Conservation (phyloP, 805 yeast genomes). For the Schwanniomyces yamadae region DNA sequence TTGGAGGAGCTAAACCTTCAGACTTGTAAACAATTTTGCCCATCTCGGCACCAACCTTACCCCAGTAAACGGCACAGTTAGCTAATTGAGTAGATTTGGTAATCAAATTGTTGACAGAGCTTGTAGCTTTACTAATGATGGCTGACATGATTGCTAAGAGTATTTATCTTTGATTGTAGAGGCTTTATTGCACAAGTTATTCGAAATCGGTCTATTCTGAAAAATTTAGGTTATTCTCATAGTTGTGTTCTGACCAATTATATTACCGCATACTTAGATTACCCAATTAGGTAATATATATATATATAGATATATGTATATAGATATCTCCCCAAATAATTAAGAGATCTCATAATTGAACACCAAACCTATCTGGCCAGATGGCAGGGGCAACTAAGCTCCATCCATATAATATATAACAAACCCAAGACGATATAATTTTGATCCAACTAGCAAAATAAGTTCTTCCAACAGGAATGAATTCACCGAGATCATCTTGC, state of each 20-base stretch:
- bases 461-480: conserved; percentile 95
- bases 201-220: conserved; percentile 3
- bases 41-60: conserved; percentile 62
- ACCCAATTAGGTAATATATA: conserved; percentile 18
- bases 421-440: conserved; percentile 87
- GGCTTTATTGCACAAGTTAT: no score
- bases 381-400: conserved; percentile 85
- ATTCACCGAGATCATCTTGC: conserved; percentile 79
- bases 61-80: conserved; percentile 76
- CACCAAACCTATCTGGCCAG: conserved; percentile 83
- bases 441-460: conserved; percentile 95
- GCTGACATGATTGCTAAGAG: conserved; percentile 40
- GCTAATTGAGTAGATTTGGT: conserved; percentile 38
- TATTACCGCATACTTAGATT: conserved; percentile 15
- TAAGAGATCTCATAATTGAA: conserved; percentile 17
- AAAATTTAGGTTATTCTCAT: conserved; percentile 7
- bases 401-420: conserved; percentile 86
- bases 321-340: neutral
- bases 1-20: conserved; percentile 93
- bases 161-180: no score
- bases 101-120: conserved; percentile 33
- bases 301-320: neutral
- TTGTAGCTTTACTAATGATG: conserved; percentile 40
- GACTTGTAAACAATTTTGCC: conserved; percentile 80
- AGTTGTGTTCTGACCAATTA: conserved; percentile 13